Evolutionary conservation across 805 yeast genomes (phyloP), one percentile per base, ranked within the genome.

Genomic region (Blastobotrys attinorum): DNA sequence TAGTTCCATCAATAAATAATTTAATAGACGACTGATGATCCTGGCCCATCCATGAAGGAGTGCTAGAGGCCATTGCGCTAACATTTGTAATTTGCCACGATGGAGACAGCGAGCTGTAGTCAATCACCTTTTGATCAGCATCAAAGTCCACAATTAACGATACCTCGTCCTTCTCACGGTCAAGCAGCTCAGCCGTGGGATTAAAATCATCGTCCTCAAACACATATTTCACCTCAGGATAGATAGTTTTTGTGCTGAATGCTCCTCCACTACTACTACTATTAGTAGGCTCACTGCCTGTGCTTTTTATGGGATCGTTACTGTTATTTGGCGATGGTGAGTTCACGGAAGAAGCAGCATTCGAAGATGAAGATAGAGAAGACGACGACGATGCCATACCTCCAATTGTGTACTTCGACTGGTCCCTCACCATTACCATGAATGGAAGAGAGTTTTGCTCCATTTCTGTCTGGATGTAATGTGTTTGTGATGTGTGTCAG

Each of bases 151-250:
- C 61, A 4, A 65, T 52, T 5, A 66, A 49, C 0, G 64, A 55
- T 2, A 59, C 47, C 37, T 63, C 65, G 31, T 54, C 60, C 6
- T 48, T 47, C 36, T 49, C 47, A 34, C 58, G 57, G 25, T 63
- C 60, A 16, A 54, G 46, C 6, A 53, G 54, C 37, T 61, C 65
- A n/a, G 53, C 39, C n/a, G 61, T 57, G 13, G 64, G 62, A 7
- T 52, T 46, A 47, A 62, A 60, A 32, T 52, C 56, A 51, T 65
- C 70, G 48, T 65, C 69, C 1, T 48, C 46, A 42, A 62, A 65
- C 10, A 65, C 56, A 38, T 63, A 63, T 42, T 58, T 63, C 6
- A 65, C 62, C 27, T 60, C 64, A 3, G 70, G 70, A 46, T 65
- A 62, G 31, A 59, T 31, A 3, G n/a, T 39, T 25, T 16, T n/a